Base-by-base conservation (phyloP, 108 stramenopile genomes). In the Nitzschia putrida region DNA sequence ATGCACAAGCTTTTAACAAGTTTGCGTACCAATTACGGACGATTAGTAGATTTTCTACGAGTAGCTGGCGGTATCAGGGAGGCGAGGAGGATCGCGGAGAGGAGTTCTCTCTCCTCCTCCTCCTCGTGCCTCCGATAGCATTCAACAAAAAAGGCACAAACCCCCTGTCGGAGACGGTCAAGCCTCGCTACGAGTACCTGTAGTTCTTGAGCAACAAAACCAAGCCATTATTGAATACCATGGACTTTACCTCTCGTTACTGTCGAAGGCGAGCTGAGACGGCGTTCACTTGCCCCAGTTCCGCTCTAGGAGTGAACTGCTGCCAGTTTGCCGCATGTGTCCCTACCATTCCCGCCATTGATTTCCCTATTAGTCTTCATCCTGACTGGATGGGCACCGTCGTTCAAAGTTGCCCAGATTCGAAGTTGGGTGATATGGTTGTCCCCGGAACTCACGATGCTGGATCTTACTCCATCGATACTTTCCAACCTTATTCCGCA, bases 391-490 rank as follows among this genome's bases (percentile, higher is more conserved):
- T 89, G 83, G 51, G 69, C 4, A 77, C 83, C 20, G 69, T 89
- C 8, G 44, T 72, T 11, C 76, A 77, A 21, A 58, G 61, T 26
- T 47, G 53, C 49, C 77, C 85, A 18, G 61, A 80, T 14, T 67
- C 71, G 14, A 80, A 64, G 26, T 57, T 85, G 2, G 70, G 82
- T 47, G 73, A 83, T 20, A 56, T 86, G 42, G 69, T 82, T 26
- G 68, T 89, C 16, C 85, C 85, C 2, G 88, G 83, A 51, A 81
- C 83, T 57, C 85, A 86, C 60, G 80, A 89, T 74, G 77, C 85
- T 5, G 88, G 83, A 37, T 83, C 85, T 13, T 73, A 56, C 60
- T 84, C 88, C 10, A 85, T 89, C 21, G 55, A 71, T n/a, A 61
- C 69, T 41, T 76, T 71, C 59, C 57, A 72, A 11, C 68, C 71